A percentile compares a stretch with the other conserved stretches of the same genome.
Conservation (phyloP, 1,284 basidiomycete genomes). For the Ceratobasidium papillatum region DNA sequence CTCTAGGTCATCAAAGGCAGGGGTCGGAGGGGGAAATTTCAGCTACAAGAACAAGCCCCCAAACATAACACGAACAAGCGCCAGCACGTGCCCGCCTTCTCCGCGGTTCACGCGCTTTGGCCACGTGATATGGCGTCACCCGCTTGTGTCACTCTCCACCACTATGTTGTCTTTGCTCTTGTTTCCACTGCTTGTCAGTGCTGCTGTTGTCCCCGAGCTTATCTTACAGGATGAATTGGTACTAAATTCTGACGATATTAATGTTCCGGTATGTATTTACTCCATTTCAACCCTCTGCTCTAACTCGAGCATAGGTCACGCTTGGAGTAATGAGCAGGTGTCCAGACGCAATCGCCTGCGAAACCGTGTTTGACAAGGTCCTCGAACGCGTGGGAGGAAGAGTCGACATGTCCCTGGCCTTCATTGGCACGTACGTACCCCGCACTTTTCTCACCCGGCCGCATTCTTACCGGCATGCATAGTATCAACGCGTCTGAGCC, state of each 20-base stretch:
- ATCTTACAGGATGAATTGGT: constrained; percentile 1
- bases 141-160: constrained; percentile 16
- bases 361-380: constrained; percentile 78
- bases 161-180: not conserved
- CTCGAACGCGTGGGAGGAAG: constrained; percentile 68
- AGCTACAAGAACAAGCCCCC: not conserved
- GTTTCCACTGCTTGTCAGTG: constrained; percentile 25
- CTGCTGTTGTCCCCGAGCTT: constrained; percentile 17
- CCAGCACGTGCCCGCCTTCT: constrained; percentile 18
- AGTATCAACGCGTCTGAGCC: constrained; percentile 69
- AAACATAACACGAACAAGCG: constrained; percentile 35
- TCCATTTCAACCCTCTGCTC: not conserved
- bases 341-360: constrained; percentile 80
- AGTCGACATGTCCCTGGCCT: constrained; percentile 73
- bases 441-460: constrained; percentile 42
- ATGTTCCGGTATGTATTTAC: constrained; percentile 33
- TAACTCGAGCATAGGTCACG: constrained; percentile 48
- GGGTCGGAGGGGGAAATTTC: not conserved
- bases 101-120: constrained; percentile 15
- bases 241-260: not conserved
- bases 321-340: constrained; percentile 83
- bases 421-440: constrained; percentile 73
- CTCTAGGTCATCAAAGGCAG: constrained; percentile 20
- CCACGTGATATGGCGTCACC: constrained; percentile 37
- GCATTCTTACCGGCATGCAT: not conserved